A percentile compares a stretch with the other conserved stretches of the same genome.
These are phyloP conservation scores for Gracilaria gracilis DNA, from an alignment of 23 red algal species.

Conservation along the genomic window DNA sequence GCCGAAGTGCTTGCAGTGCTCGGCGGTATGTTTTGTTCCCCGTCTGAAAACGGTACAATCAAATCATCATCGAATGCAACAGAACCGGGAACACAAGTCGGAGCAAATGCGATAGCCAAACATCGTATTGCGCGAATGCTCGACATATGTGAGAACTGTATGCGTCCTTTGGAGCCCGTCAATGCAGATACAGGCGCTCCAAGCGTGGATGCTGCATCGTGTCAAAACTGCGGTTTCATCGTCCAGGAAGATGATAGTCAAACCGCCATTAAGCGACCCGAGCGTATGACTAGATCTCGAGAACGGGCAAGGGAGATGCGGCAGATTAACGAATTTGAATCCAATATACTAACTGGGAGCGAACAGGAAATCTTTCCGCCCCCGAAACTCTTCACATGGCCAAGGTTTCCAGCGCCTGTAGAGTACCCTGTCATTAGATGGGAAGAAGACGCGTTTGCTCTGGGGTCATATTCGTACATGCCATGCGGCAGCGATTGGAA, in stretches of 20 bases:
- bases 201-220: not conserved
- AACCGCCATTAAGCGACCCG: constrained; percentile 6
- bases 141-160: constrained; percentile 53
- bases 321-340: not conserved
- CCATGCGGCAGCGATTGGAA: constrained; percentile 63
- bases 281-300: constrained; percentile 16
- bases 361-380: not conserved
- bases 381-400: constrained; percentile 32
- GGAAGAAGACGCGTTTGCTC: constrained; percentile 70
- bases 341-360: not conserved
- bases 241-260: constrained; percentile 10
- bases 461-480: constrained; percentile 91
- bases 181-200: not conserved
- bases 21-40: constrained; percentile 60
- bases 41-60: constrained; percentile 8
- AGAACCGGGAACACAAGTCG: not conserved
- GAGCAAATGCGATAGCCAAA: not conserved
- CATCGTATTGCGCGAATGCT: constrained; percentile 25
- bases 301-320: constrained; percentile 5
- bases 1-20: constrained; percentile 50
- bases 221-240: constrained; percentile 29
- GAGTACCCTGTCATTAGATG: constrained; percentile 84
- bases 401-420: constrained; percentile 52
- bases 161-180: not conserved
- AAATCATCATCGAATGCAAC: not conserved